phyloP scores from a whole-genome alignment of 768 basidiomycete species.

The Lanmaoa pseudosensibilis region DNA sequence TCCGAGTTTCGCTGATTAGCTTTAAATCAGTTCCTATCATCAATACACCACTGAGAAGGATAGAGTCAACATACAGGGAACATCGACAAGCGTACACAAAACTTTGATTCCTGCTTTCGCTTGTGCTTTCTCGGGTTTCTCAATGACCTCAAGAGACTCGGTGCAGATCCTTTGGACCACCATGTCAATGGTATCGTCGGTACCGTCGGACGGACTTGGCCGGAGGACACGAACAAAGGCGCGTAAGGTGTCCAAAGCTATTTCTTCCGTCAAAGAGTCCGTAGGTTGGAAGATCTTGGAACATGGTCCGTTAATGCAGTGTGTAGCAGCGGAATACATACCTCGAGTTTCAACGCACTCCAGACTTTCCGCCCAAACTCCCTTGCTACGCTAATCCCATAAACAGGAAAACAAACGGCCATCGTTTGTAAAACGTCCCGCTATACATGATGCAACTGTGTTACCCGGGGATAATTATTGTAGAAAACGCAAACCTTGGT shows the following conservation, averaged over 20 bases:
- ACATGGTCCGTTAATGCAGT: not conserved
- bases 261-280: conserved; percentile 69
- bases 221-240: conserved; percentile 76
- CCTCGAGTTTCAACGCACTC: conserved; percentile 91
- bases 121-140: conserved; percentile 92
- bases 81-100: conserved; percentile 72
- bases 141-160: conserved; percentile 76
- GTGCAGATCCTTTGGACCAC: conserved; percentile 74
- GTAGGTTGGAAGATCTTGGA: conserved; percentile 89
- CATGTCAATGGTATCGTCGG: conserved; percentile 43
- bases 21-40: conserved; percentile 4
- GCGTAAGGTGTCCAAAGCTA: conserved; percentile 70
- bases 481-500: conserved; percentile 62
- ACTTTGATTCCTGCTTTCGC: conserved; percentile 86
- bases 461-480: not conserved
- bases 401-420: conserved; percentile 75
- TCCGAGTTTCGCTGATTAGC: conserved; percentile 60
- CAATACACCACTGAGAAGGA: not conserved
- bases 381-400: conserved; percentile 63
- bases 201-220: conserved; percentile 39
- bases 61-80: conserved; percentile 61
- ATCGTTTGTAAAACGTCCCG: conserved; percentile 84
- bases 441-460: conserved; percentile 41
- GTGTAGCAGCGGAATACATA: conserved; percentile 24
- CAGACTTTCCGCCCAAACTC: conserved; percentile 77